Conservation (phyloP, 805 yeast genomes). For the Saccharomycopsis synnaedendra region DNA sequence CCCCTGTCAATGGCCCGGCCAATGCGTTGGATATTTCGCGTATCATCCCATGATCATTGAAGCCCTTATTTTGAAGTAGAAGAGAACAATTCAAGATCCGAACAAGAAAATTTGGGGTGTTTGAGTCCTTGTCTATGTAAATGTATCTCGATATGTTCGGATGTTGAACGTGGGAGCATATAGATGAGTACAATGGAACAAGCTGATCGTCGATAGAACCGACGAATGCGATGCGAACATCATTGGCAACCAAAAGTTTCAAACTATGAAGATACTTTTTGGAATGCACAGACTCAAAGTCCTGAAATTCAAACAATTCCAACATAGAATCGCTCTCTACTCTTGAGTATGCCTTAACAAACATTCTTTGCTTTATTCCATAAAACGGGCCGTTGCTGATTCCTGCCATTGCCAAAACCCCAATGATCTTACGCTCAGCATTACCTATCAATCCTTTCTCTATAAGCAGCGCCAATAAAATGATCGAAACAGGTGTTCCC, state of each 20-base stretch:
- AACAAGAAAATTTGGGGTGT: constrained; percentile 70
- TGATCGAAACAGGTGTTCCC: constrained; percentile 86
- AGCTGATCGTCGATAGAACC: constrained; percentile 91
- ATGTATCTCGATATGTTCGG: constrained; percentile 87
- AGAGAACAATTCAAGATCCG: constrained; percentile 66
- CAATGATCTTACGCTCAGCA: constrained; percentile 35
- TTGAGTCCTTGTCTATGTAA: constrained; percentile 73
- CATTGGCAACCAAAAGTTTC: constrained; percentile 49
- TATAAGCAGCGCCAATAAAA: constrained; percentile 62
- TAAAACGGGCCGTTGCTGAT: constrained; percentile 88
- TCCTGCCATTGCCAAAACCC: constrained; percentile 91
- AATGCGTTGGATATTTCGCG: constrained; percentile 69
- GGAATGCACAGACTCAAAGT: constrained; percentile 61
- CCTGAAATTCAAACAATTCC: constrained; percentile 84
- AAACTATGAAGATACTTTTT: constrained; percentile 58
- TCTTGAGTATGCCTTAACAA: constrained; percentile 81
- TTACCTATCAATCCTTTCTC: constrained; percentile 39
- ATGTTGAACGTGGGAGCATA: constrained; percentile 72
- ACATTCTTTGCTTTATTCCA: constrained; percentile 74
- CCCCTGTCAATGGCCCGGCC: constrained; percentile 90
- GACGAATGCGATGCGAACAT: constrained; percentile 69
- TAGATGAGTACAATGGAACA: constrained; percentile 84
- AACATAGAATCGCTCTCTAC: constrained; percentile 79
- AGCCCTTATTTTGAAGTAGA: constrained; percentile 63
- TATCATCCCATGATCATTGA: constrained; percentile 74